Conservation (phyloP, 2,329 filamentous ascomycete species). For the Pseudonectria buxi region DNA sequence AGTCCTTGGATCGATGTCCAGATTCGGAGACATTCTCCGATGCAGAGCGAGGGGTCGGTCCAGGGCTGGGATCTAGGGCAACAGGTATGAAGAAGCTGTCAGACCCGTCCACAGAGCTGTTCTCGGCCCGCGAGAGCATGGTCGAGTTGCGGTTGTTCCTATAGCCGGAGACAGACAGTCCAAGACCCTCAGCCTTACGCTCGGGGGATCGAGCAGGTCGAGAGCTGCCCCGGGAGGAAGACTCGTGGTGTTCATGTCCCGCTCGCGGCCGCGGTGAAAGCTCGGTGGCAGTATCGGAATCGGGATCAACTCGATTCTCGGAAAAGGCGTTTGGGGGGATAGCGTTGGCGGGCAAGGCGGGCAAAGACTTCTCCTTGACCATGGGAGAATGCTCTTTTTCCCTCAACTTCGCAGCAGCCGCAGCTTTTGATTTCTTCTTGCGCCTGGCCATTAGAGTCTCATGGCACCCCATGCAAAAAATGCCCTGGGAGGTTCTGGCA, state of each 20-base stretch:
- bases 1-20: slow-evolving; percentile 50
- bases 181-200: slow-evolving; percentile 52
- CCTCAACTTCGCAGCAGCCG: slow-evolving; percentile 49
- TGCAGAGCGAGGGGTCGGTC: slow-evolving; percentile 48
- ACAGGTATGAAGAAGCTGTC: slow-evolving; percentile 73
- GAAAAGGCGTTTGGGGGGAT: slow-evolving; percentile 57
- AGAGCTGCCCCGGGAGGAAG: slow-evolving; percentile 49
- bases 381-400: slow-evolving; percentile 59
- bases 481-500: slow-evolving; percentile 94
- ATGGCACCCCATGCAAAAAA: slow-evolving; percentile 99
- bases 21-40: slow-evolving; percentile 41
- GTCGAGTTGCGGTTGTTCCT: slow-evolving; percentile 70
- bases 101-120: slow-evolving; percentile 44
- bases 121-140: slow-evolving; percentile 46
- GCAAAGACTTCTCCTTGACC: slow-evolving; percentile 85
- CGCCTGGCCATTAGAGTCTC: slow-evolving; percentile 92
- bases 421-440: slow-evolving; percentile 75
- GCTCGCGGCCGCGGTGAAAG: slow-evolving; percentile 56
- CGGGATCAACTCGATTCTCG: slow-evolving; percentile 50
- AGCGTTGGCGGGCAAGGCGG: slow-evolving; percentile 76
- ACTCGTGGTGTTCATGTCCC: slow-evolving; percentile 44
- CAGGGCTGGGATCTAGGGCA: slow-evolving; percentile 63
- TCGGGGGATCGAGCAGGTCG: slow-evolving; percentile 50
- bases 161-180: slow-evolving; percentile 69
- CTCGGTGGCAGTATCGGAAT: slow-evolving; percentile 63